These are phyloP conservation scores for Xerophyta viscosa DNA, from an alignment of 106 monocot species.

Conservation along the genomic window DNA sequence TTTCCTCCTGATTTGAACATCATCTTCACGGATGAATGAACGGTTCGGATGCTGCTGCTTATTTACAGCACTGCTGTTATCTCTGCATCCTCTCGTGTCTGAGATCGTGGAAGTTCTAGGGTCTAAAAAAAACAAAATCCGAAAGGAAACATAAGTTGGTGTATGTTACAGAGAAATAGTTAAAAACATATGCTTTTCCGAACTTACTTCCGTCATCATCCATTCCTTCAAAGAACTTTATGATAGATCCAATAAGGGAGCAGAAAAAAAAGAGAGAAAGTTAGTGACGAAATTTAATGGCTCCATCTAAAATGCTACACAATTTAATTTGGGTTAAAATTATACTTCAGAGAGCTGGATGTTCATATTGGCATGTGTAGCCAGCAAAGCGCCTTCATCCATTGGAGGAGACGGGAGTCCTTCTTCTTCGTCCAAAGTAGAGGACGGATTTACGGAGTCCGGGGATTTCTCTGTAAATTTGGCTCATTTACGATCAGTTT, in stretches of 20 bases:
- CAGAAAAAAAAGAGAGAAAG: background rate
- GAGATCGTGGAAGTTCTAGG: background rate
- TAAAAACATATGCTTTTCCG: background rate
- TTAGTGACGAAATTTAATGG: too few species aligned
- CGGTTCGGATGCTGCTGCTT: background rate
- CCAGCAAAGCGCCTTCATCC: conserved; percentile 24
- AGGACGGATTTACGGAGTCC: conserved; percentile 22
- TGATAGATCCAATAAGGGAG: background rate
- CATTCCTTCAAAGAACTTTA: conserved; percentile 12
- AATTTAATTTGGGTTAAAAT: background rate
- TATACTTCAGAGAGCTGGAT: conserved; percentile 30
- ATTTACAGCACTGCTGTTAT: background rate
- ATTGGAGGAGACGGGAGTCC: conserved; percentile 34
- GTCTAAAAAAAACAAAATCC: background rate
- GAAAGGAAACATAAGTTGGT: background rate
- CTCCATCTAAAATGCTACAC: too few species aligned
- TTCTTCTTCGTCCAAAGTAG: conserved; percentile 6
- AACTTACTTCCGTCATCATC: conserved; percentile 16
- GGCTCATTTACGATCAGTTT: background rate
- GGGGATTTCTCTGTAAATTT: conserved; percentile 19
- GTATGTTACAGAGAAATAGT: background rate
- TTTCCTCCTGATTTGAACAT: background rate
- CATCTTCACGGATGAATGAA: background rate
- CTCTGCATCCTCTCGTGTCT: background rate
- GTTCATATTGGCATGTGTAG: conserved; percentile 5